Evolutionary conservation across 2,329 filamentous ascomycete genomes (phyloP), one percentile per base, ranked within the genome.

Genomic region (Trichoderma guizhouense): DNA sequence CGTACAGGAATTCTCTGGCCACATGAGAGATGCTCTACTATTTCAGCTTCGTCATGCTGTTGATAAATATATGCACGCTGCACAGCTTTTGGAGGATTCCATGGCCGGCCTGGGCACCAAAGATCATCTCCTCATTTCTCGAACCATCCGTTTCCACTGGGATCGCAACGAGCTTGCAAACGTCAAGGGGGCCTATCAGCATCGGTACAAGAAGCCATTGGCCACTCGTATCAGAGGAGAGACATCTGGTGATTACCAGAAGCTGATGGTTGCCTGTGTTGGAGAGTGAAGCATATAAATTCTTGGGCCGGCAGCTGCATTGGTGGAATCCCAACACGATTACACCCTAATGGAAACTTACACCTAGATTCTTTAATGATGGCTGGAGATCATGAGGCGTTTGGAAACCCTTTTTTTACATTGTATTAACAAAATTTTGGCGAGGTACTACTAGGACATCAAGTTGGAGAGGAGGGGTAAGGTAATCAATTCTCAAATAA

Each of bases 101-200:
- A 98, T 98, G 95, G 87, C 89, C 1, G 96, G 95, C 0, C 77
- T 92, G 74, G 95, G 95, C 3, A 98, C 96, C 12, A 95, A 96
- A 81, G 95, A 99, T 74, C 84, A 90, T 36, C 85, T 95, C 9
- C 87, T 98, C 3, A 88, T 97, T 18, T 87, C 91, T 32, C 87
- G 94, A n/a, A 87, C 96, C 5, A 89, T 98, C 1, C 87, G 93
- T 26, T 86, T 89, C 63, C 95, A 98, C 81, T 98, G 95, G 95
- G 90, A 97, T 78, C 86, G 86, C 47, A 86, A 85, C 69, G 89
- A 92, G 76, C 86, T 97, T 85, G 88, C 90, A 65, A 91, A 93
- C 75, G 91, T 97, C 71, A 94, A 93, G 82, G 87, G 85, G 0
- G 94, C 93, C 11, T 98, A 94, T 81, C 85, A 90, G 77, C 88